Percentiles rank a stretch among this genome's conserved stretches.
These are phyloP conservation scores for Aquilaria yunnanensis DNA, from an alignment of 345 rosid species.

Conservation along the genomic window DNA sequence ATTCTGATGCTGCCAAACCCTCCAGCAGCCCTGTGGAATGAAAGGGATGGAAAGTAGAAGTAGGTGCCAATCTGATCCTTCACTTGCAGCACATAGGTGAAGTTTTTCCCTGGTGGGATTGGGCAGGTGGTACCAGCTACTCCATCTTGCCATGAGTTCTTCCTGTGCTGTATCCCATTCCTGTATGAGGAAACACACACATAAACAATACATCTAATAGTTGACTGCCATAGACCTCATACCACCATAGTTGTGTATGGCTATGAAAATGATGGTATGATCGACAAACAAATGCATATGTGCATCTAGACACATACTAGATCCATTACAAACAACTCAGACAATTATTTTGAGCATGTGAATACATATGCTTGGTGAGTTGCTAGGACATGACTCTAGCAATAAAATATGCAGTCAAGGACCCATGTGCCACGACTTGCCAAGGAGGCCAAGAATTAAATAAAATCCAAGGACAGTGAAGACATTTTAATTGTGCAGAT, in stretches of 20 bases:
- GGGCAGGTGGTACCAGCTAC: constrained; percentile 89
- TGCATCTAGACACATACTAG: no score
- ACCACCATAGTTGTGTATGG: no score
- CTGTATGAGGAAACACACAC: constrained; percentile 21
- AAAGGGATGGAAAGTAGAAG: constrained; percentile 84
- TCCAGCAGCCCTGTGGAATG: constrained; percentile 93
- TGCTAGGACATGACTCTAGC: neutral
- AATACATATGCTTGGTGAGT: neutral
- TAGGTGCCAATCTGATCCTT: constrained; percentile 94
- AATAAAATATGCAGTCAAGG: no score
- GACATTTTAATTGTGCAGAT: no score
- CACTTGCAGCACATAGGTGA: constrained; percentile 72
- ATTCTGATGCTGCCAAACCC: constrained; percentile 78
- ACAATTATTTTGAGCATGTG: no score
- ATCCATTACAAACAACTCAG: no score
- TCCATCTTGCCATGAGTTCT: constrained; percentile 88
- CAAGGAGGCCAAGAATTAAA: no score
- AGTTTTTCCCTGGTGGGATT: constrained; percentile 76
- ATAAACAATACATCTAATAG: neutral
- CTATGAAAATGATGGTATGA: no score
- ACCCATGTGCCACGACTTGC: no score
- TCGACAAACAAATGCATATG: no score
- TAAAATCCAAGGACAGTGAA: no score
- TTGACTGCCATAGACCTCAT: no score
- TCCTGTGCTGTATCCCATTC: constrained; percentile 89